phyloP scores from a whole-genome alignment of 768 basidiomycete species.

The Suillus subaureus region DNA sequence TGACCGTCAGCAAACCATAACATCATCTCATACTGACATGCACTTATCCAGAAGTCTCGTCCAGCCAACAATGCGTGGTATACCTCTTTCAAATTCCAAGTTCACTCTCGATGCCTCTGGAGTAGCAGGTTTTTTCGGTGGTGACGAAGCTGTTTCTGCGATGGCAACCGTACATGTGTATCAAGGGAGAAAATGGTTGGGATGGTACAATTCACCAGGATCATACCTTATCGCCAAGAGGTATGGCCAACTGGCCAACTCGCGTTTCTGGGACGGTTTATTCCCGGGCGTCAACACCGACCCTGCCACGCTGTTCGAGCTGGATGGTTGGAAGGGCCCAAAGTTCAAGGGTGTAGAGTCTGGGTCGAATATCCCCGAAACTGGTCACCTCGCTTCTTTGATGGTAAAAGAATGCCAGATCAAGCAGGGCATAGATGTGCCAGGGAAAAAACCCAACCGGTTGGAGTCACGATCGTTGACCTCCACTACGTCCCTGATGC shows the following conservation, averaged over 20 bases:
- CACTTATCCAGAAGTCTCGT: conserved; percentile 18
- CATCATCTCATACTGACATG: conserved; percentile 22
- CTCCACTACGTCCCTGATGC: conserved; percentile 25
- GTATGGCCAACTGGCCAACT: conserved; percentile 34
- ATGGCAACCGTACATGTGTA: conserved; percentile 41
- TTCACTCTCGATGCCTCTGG: conserved; percentile 35
- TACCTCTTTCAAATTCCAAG: conserved; percentile 19
- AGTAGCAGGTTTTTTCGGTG: conserved; percentile 40
- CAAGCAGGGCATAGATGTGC: conserved; percentile 16
- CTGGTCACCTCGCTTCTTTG: conserved; percentile 33
- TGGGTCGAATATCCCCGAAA: conserved; percentile 32
- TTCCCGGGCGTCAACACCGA: conserved; percentile 37
- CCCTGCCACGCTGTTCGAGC: conserved; percentile 33
- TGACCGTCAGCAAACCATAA: not conserved
- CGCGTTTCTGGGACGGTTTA: conserved; percentile 36
- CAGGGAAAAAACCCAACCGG: conserved; percentile 24
- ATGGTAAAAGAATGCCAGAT: conserved; percentile 28
- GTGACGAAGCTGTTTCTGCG: conserved; percentile 40
- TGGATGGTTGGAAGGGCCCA: conserved; percentile 35
- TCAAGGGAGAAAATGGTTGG: conserved; percentile 35
- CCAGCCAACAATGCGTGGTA: conserved; percentile 18
- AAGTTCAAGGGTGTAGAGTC: conserved; percentile 35
- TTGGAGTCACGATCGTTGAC: conserved; percentile 31
- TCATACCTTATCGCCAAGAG: conserved; percentile 37
- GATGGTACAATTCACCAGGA: conserved; percentile 43